phyloP scores from a whole-genome alignment of 1,284 basidiomycete genomes.

The Naganishia sp. region DNA sequence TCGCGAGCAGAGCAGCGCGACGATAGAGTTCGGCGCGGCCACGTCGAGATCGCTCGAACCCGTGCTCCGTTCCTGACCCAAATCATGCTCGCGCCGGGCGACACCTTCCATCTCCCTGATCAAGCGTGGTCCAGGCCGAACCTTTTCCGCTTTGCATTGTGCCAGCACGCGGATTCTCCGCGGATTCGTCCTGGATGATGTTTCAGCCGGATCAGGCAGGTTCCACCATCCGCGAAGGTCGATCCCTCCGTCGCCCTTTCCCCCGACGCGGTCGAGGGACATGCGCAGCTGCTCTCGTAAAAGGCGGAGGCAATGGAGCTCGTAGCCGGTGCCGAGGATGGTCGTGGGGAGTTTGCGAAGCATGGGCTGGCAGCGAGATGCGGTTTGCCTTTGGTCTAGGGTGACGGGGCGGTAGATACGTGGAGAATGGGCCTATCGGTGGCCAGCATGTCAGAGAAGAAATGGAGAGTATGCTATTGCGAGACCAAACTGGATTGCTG shows the following conservation, averaged over 20 bases:
- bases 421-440: neutral
- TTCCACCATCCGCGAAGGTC: constrained; percentile 94
- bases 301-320: constrained; percentile 65
- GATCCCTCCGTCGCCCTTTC: constrained; percentile 78
- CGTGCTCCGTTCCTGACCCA: neutral
- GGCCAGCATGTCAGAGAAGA: neutral
- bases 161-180: constrained; percentile 70
- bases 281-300: constrained; percentile 72
- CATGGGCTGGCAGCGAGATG: neutral
- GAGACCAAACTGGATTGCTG: neutral
- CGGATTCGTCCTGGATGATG: neutral
- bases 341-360: constrained; percentile 54
- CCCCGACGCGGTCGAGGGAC: constrained; percentile 71
- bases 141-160: constrained; percentile 87
- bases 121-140: constrained; percentile 71
- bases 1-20: constrained; percentile 73
- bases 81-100: constrained; percentile 45
- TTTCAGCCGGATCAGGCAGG: constrained; percentile 58
- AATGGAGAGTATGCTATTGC: neutral
- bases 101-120: constrained; percentile 88
- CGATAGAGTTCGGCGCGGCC: constrained; percentile 50
- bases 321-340: constrained; percentile 71
- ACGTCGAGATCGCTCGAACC: neutral
- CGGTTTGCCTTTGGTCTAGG: neutral
- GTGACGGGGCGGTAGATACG: neutral